These are phyloP conservation scores for Spathaspora sp. DNA, from an alignment of 805 yeast species.

Conservation along the genomic window DNA sequence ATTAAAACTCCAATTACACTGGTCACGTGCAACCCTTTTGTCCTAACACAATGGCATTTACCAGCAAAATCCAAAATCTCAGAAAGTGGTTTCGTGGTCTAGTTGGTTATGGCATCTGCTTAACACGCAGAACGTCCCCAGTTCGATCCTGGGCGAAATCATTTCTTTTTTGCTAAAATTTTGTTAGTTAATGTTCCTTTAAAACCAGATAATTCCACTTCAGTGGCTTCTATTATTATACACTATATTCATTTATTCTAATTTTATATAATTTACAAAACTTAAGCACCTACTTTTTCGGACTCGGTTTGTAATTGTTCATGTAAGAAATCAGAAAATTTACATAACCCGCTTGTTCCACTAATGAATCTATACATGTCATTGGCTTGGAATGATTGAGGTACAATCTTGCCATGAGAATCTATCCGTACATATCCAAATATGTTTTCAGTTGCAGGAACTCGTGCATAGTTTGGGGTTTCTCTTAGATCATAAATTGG, in stretches of 20 bases:
- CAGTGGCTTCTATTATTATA: background rate
- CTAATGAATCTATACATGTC: conserved; percentile 51
- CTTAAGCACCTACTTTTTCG: conserved; percentile 9
- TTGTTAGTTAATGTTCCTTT: too few relatives aligned
- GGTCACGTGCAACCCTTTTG: too few relatives aligned
- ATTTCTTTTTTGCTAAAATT: conserved; percentile 33
- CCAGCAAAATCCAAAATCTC: too few relatives aligned
- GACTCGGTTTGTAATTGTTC: conserved; percentile 35
- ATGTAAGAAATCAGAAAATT: conserved; percentile 48
- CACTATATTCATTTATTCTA: background rate
- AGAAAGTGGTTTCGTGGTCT: conserved; percentile 87
- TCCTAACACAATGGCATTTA: too few relatives aligned
- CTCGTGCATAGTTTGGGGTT: conserved; percentile 60
- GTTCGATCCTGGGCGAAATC: conserved; percentile 99
- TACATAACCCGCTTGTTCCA: conserved; percentile 30
- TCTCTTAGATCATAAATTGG: conserved; percentile 70
- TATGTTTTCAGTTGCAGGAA: conserved; percentile 67
- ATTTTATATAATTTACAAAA: background rate
- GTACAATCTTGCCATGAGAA: conserved; percentile 49
- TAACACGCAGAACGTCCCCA: conserved; percentile 99
- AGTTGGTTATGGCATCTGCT: conserved; percentile 99
- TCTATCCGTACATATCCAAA: conserved; percentile 68
- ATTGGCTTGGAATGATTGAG: conserved; percentile 55
- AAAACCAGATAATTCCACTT: background rate
- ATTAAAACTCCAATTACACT: too few relatives aligned